Conservation (phyloP, 176 grass and related monocot genomes). For the Ensete glaucum region DNA sequence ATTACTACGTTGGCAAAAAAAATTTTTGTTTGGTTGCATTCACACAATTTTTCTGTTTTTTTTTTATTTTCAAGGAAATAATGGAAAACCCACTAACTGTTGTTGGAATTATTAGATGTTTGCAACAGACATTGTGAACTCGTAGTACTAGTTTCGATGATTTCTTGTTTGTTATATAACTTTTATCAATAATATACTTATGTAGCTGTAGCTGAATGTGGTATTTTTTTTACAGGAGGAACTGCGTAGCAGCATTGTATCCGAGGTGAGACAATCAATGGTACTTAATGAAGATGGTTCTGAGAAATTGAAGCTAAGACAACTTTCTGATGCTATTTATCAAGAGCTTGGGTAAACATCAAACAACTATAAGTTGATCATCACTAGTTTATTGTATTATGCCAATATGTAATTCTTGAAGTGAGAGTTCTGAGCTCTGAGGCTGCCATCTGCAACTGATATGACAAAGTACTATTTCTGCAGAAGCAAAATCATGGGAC, state of each 20-base stretch:
- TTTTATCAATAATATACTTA: not conserved
- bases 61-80: too few species aligned
- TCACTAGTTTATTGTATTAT: conserved; percentile 1
- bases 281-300: conserved; percentile 75
- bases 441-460: not conserved
- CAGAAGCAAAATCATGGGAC: conserved; percentile 71
- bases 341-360: conserved; percentile 63
- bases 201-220: not conserved
- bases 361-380: not conserved
- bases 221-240: conserved; percentile 40
- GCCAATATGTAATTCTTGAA: not conserved
- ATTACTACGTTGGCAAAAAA: too few species aligned
- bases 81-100: too few species aligned
- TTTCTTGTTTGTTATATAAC: not conserved
- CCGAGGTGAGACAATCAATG: conserved; percentile 72
- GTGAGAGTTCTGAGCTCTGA: not conserved
- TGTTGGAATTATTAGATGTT: too few species aligned
- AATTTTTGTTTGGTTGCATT: too few species aligned
- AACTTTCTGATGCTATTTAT: conserved; percentile 87
- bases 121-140: not conserved
- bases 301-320: conserved; percentile 70
- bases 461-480: not conserved
- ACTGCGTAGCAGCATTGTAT: conserved; percentile 48
- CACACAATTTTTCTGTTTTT: too few species aligned
- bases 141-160: not conserved